phyloP scores from a whole-genome alignment of 1,284 basidiomycete genomes.

The Lignosus rhinocerotis region DNA sequence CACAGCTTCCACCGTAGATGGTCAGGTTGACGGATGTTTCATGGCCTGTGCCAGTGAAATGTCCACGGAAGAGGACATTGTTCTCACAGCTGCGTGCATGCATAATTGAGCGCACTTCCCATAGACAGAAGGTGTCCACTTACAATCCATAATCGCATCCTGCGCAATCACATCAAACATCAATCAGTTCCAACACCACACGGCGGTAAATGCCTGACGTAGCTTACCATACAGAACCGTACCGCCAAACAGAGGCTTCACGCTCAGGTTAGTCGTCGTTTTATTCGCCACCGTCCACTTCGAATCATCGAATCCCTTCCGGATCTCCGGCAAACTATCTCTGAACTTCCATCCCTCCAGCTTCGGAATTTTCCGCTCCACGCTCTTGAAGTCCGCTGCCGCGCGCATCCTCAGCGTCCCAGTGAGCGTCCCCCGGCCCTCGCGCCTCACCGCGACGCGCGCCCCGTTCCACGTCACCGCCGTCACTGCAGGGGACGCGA shows the following conservation, averaged over 20 bases:
- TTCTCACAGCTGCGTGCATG: conserved; percentile 67
- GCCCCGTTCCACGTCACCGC: conserved; percentile 73
- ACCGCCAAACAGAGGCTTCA: conserved; percentile 70
- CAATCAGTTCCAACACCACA: neutral
- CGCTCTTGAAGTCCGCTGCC: conserved; percentile 7
- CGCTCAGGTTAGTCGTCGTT: conserved; percentile 69
- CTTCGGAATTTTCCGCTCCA: conserved; percentile 32
- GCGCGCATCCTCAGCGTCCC: conserved; percentile 27
- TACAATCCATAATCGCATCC: conserved; percentile 82
- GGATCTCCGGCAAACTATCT: conserved; percentile 72
- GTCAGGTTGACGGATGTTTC: conserved; percentile 68
- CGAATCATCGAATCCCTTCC: conserved; percentile 54
- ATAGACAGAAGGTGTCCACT: conserved; percentile 27
- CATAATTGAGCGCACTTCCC: neutral
- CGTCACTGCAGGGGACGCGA: conserved; percentile 51
- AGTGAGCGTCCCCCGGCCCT: conserved; percentile 23
- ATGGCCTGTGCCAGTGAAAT: conserved; percentile 61
- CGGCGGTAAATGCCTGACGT: neutral
- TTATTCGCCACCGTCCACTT: conserved; percentile 67
- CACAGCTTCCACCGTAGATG: conserved; percentile 79
- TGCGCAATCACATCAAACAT: neutral
- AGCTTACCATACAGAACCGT: conserved; percentile 60
- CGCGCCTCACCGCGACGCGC: conserved; percentile 38
- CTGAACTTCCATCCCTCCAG: conserved; percentile 68
- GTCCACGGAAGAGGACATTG: conserved; percentile 77